Conservation (phyloP, 768 basidiomycete species). For the Pleurotus tuoliensis region DNA sequence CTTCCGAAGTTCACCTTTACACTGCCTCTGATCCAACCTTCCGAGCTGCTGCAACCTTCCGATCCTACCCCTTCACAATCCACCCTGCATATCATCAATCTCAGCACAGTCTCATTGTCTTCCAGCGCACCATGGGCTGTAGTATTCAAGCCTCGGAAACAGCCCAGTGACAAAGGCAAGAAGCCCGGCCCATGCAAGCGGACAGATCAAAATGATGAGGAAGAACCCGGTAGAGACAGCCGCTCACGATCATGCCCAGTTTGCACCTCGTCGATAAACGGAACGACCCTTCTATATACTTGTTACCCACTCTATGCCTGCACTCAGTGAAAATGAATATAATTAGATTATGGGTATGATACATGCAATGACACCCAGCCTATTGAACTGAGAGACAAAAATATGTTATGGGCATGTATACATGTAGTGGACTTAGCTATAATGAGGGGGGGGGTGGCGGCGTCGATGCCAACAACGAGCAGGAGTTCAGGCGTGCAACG, state of each 20-base stretch:
- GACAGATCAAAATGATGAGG: not conserved
- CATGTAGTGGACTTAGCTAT: not conserved
- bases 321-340: not conserved
- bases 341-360: not conserved
- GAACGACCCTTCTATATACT: too few species aligned
- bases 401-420: not conserved
- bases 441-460: not conserved
- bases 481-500: too few species aligned
- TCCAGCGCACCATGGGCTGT: not conserved
- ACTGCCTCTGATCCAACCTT: too few species aligned
- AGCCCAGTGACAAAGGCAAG: not conserved
- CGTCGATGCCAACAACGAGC: too few species aligned
- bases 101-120: not conserved
- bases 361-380: not conserved
- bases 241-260: not conserved
- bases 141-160: not conserved
- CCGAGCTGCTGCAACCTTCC: too few species aligned
- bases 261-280: not conserved
- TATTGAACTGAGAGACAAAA: not conserved
- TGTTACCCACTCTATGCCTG: not conserved
- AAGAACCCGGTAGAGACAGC: not conserved
- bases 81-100: not conserved
- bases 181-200: not conserved
- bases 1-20: too few species aligned
- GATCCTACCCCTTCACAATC: too few species aligned